Base-by-base conservation (phyloP, 139 green algal species). In the Raphidocelis subcapitata region DNA sequence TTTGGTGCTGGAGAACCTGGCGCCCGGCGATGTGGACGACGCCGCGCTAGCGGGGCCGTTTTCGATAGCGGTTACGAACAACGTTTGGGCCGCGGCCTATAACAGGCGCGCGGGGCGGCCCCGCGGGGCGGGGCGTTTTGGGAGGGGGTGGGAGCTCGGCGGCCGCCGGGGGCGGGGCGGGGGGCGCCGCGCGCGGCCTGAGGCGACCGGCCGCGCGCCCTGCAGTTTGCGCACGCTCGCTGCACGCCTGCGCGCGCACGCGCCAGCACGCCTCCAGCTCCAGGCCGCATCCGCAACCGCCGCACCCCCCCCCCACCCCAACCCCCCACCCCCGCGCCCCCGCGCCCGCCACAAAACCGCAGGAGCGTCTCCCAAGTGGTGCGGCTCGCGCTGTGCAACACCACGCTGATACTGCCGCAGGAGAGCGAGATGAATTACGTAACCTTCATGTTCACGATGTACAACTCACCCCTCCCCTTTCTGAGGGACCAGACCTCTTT, bases 371-470 rank as follows among this genome's bases (percentile, higher is more conserved):
- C 68, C 10, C 59, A 74, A 26, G 37, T 47, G 26, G 60, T 65
- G 20, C 68, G 68, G 20, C 56, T 66, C 55, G 68, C 68, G 20
- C 35, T 67, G n/a, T 47, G 59, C 37, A 74, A 74, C 37, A n/a
- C 16, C 26, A 74, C 68, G 3, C 28, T 74, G 68, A 55, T 74
- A 35, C 36, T 74, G 18, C 56, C 55, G 3, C 56, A 28, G 46
- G 46, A 23, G 12, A 62, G 16, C n/a, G 70, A 76, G n/a, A 69
- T 76, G 59, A 32, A 29, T 12, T 76, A 76, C 60, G 47, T 76
- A 21, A 69, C 61, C 2, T 76, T 63, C 60, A 76, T 76, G 70
- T 63, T 69, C 60, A 69, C 70, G 4, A 35, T 76, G 60, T 76
- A 41, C 32, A 69, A 41, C 2, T 69, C 60, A 41, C 3, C 60